A percentile compares a stretch with the other conserved stretches of the same genome.
Evolutionary conservation across 1,284 basidiomycete genomes (phyloP).

Genomic region (Agroathelia rolfsii): DNA sequence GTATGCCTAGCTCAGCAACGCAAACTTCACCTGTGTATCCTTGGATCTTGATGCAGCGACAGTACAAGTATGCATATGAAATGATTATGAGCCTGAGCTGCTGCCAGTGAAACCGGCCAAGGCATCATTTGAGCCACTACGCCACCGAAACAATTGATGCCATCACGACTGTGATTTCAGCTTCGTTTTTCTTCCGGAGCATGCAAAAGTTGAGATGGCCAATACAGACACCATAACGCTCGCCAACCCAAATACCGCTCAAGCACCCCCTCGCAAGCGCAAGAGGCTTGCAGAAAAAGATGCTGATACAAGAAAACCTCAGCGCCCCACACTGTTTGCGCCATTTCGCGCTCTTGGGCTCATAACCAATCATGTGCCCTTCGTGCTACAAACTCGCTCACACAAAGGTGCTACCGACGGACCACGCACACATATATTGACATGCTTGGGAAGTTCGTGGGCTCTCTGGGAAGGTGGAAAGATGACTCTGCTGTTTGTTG

Average conservation of each 20-base stretch:
- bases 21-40: too few species aligned
- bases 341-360: slow-evolving; percentile 94
- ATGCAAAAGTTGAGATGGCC: too few species aligned
- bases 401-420: slow-evolving; percentile 81
- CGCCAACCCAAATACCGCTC: slow-evolving; percentile 7
- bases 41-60: too few species aligned
- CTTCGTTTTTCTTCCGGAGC: too few species aligned
- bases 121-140: too few species aligned
- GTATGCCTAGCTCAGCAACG: too few species aligned
- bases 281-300: slow-evolving; percentile 8
- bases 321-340: slow-evolving; percentile 83
- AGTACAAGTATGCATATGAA: too few species aligned
- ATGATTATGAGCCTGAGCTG: too few species aligned
- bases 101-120: too few species aligned
- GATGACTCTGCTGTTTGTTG: slow-evolving; percentile 90
- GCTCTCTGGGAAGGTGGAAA: slow-evolving; percentile 93
- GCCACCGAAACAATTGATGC: too few species aligned
- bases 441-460: slow-evolving; percentile 88
- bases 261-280: slow-evolving; percentile 16
- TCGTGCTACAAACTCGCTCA: slow-evolving; percentile 80
- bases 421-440: slow-evolving; percentile 75
- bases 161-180: too few species aligned
- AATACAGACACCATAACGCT: too few species aligned
- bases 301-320: slow-evolving; percentile 23
- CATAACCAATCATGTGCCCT: slow-evolving; percentile 87